Evolutionary conservation across 2,329 filamentous ascomycete species (phyloP).

Genomic region (Stachybotrys echinatus): DNA sequence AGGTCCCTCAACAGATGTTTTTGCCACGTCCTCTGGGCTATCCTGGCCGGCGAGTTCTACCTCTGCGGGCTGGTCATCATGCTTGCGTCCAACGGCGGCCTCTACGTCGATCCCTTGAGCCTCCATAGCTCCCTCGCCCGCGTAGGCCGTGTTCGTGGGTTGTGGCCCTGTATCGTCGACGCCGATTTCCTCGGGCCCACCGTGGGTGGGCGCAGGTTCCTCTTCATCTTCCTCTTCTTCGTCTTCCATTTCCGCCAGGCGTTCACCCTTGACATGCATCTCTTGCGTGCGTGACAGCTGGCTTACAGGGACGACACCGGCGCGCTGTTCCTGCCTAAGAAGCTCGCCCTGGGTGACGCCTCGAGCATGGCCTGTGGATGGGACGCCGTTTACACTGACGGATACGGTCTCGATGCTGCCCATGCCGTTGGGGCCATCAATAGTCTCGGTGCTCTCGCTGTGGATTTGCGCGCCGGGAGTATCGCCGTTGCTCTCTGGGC

Average conservation of each 20-base stretch:
- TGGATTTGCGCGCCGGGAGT: slow-evolving; percentile 40
- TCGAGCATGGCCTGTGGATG: slow-evolving; percentile 42
- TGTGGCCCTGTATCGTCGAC: slow-evolving; percentile 83
- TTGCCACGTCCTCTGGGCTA: slow-evolving; percentile 12
- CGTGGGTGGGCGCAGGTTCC: slow-evolving; percentile 69
- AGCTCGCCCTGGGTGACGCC: slow-evolving; percentile 80
- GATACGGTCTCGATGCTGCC: slow-evolving; percentile 78
- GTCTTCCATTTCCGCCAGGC: slow-evolving; percentile 18
- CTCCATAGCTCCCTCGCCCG: slow-evolving; percentile 35
- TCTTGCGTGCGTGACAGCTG: slow-evolving; percentile 46
- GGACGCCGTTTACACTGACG: slow-evolving; percentile 66
- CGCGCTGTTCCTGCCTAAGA: slow-evolving; percentile 79
- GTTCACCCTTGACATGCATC: slow-evolving; percentile 11
- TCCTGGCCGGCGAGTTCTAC: slow-evolving; percentile 12
- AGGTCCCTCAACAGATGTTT: slow-evolving; percentile 19
- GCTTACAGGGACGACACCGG: slow-evolving; percentile 68
- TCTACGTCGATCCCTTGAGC: slow-evolving; percentile 55
- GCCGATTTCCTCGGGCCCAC: slow-evolving; percentile 80
- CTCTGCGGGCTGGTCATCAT: slow-evolving; percentile 19
- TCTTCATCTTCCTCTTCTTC: slow-evolving; percentile 41
- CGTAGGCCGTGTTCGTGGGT: slow-evolving; percentile 32
- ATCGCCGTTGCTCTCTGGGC: slow-evolving; percentile 21
- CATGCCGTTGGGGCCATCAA: slow-evolving; percentile 73
- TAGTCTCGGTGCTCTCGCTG: slow-evolving; percentile 73
- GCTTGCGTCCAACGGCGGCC: slow-evolving; percentile 53